Evolutionary conservation across 2,329 filamentous ascomycete genomes (phyloP).

Genomic region (Penicillium crustosum): DNA sequence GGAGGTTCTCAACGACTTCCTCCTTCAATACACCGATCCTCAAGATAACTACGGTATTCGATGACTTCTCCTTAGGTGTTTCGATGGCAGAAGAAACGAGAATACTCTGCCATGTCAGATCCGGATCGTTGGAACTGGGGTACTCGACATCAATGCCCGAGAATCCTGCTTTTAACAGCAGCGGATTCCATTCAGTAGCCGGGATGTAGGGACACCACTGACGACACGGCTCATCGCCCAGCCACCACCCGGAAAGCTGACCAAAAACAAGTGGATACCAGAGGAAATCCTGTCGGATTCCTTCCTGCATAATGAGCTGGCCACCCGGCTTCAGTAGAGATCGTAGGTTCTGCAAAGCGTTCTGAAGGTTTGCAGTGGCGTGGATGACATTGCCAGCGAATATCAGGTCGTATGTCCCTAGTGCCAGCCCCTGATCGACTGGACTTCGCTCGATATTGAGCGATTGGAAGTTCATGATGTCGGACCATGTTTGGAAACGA

Average conservation of each 20-base stretch:
- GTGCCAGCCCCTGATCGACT: conserved; percentile 30
- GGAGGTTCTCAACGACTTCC: neutral
- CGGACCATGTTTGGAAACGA: conserved; percentile 23
- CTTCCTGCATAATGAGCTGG: conserved; percentile 25
- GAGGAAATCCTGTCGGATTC: conserved; percentile 24
- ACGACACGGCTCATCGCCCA: conserved; percentile 21
- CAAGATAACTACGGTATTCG: conserved; percentile 9
- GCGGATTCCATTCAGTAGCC: conserved; percentile 15
- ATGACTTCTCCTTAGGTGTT: neutral
- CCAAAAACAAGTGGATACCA: conserved; percentile 27
- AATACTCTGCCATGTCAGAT: conserved; percentile 25
- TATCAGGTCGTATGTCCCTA: conserved; percentile 34
- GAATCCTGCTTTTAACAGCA: conserved; percentile 18
- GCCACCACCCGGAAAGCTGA: conserved; percentile 25
- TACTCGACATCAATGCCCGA: conserved; percentile 24
- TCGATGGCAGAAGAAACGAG: conserved; percentile 19
- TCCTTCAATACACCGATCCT: neutral
- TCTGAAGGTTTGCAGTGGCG: conserved; percentile 25
- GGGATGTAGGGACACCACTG: conserved; percentile 25
- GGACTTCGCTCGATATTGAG: conserved; percentile 34
- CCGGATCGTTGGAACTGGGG: conserved; percentile 14
- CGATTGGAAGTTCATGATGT: conserved; percentile 30
- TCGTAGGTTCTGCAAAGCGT: conserved; percentile 14
- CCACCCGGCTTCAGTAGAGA: conserved; percentile 22
- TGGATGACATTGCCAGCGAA: conserved; percentile 38